Base-by-base conservation (phyloP, 768 basidiomycete species). In the Leccinum variicolor region DNA sequence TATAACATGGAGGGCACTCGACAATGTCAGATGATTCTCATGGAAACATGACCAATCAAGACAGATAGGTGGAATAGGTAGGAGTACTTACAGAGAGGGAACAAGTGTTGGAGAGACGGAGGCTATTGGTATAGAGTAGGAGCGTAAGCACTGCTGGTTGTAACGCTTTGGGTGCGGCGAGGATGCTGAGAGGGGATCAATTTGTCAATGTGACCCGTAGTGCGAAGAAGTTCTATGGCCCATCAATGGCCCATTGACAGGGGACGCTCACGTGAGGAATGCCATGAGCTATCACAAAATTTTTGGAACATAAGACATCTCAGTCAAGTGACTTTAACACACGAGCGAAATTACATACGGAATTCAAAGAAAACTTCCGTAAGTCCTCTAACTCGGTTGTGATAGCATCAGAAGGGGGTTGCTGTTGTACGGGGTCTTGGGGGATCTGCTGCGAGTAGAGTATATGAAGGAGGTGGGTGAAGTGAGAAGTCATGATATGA, bases 111-210 rank as follows among this genome's bases (percentile, higher is more conserved):
- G 58, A 54, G 23, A 66, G 41, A 19, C 58, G 56, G 41, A 70
- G 63, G 21, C 51, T 69, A 50, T 65, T 62, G 10, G 65, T 70
- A 36, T 68, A 71, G 3, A 67, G 51, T 10, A 71, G 58, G 15
- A 70, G 60, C 0, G 60, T 53, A 9, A 70, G 53, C 0, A 59
- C 54, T 6, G 53, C 50, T 1, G 51, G 56, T 7, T 17, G 47
- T 21, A 67, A 50, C 4, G 14, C n/a, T 10, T 36, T 54, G 11
- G 61, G 58, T 15, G 56, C 59, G 1, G 59, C 25, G n/a, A 60
- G 56, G 47, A 62, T 31, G 13, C 66, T 67, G 47, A 21, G 10
- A 29, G 21, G 8, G 6, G 11, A 6, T 55, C 8, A 15, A 28
- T 48, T 6, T 28, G 25, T 15, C 15, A 25, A 25, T 9, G 0